Conservation (phyloP, 2,329 filamentous ascomycete genomes). For the Aspergillus japonicus region DNA sequence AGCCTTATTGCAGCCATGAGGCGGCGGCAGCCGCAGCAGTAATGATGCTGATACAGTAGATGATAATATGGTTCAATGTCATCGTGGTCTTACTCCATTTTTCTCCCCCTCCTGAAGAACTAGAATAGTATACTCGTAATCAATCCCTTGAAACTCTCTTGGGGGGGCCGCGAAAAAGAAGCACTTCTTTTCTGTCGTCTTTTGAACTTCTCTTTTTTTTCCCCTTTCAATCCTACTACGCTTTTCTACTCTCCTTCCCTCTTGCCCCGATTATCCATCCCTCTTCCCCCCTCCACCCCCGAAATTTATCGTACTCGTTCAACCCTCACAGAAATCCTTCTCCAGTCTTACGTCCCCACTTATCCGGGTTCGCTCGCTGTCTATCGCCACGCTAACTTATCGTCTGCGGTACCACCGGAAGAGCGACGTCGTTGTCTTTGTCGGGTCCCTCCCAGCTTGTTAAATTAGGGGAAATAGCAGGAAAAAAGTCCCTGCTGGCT, state of each 20-base stretch:
- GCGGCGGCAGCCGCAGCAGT: not conserved
- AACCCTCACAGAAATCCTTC: not conserved
- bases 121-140: no score
- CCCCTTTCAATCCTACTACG: not conserved
- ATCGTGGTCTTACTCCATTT: not conserved
- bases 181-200: not conserved
- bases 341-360: constrained; percentile 7
- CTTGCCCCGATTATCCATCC: not conserved
- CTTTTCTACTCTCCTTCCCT: not conserved
- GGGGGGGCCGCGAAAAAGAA: no score
- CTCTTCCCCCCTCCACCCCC: not conserved
- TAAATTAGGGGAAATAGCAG: not conserved
- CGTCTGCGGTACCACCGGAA: constrained; percentile 9
- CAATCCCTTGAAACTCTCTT: no score
- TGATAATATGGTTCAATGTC: not conserved
- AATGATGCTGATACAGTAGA: not conserved
- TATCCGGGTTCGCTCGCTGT: not conserved
- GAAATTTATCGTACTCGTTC: not conserved
- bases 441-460: not conserved
- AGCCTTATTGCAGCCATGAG: constrained; percentile 14
- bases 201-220: not conserved
- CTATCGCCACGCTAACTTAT: constrained; percentile 6
- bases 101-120: not conserved
- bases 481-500: constrained; percentile 6
- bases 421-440: constrained; percentile 1